Evolutionary conservation across 768 basidiomycete species (phyloP), one percentile per base, ranked within the genome.

Genomic region (Artomyces pyxidatus): DNA sequence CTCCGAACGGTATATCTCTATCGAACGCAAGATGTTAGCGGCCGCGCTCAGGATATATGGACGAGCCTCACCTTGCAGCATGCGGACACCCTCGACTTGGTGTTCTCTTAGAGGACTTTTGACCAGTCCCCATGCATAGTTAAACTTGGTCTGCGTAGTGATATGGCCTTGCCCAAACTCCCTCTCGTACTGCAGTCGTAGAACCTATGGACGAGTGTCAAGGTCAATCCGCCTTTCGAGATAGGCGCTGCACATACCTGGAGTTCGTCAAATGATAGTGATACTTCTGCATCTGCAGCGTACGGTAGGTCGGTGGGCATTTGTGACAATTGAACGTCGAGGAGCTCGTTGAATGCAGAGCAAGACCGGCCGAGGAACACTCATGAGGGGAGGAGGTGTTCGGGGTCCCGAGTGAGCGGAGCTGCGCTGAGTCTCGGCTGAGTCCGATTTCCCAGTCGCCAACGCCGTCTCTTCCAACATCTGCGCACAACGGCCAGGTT

Each of bases 111-210:
- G 66, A 11, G 87, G 88, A 59, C 88, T 90, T 73, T 98, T 98
- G 45, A 98, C 89, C 27, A 95, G 73, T 2, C 95, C 95, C 95
- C 95, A 96, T 35, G 90, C 81, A 66, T 86, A 94, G 71, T 98
- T 98, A 73, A 99, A 99, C 65, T 91, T 94, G 35, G 93, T 95
- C 69, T 99, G 96, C 6, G 85, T 78, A 9, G 90, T 91, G 50
- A 96, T 77, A 65, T 95, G 92, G 43, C 80, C 76, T 55, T 91
- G 84, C 0, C 77, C 72, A 17, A 81, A 71, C 64, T 99, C 95
- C 65, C 83, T 91, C 74, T 90, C 79, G 68, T 95, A 94, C 62
- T 98, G 94, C 49, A 76, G 59, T 50, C 83, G 73, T 37, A 97
- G 71, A 4, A 97, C 92, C 92, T 95, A 42, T 58, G 7, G 29